Evolutionary conservation across 306 rosid genomes (phyloP).

Genomic region (Castanea sativa): DNA sequence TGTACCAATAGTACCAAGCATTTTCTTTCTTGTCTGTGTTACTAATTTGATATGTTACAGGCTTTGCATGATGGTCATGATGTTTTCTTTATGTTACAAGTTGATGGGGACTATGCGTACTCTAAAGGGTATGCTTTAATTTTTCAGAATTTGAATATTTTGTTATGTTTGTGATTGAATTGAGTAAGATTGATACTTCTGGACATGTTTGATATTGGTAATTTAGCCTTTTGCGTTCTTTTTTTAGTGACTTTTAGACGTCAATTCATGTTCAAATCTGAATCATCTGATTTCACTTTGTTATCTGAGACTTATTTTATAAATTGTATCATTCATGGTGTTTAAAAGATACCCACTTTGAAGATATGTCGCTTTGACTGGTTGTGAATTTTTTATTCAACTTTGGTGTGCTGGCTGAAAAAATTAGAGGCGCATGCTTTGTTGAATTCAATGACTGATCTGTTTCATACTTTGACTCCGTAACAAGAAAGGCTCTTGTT

Average conservation of each 20-base stretch:
- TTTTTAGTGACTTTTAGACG: neutral
- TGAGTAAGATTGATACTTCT: neutral
- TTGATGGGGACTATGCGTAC: slow-evolving; percentile 71
- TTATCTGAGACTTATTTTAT: neutral
- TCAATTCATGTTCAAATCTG: neutral
- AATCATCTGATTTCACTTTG: neutral
- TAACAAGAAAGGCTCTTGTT: slow-evolving; percentile 18
- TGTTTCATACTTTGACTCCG: slow-evolving; percentile 4
- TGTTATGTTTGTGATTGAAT: neutral
- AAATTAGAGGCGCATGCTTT: slow-evolving; percentile 3
- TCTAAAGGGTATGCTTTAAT: slow-evolving; percentile 63
- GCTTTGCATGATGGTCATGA: slow-evolving; percentile 87
- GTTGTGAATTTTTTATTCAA: neutral
- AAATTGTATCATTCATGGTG: neutral
- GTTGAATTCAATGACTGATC: neutral
- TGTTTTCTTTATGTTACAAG: slow-evolving; percentile 76
- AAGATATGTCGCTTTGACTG: neutral
- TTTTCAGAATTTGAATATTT: neutral
- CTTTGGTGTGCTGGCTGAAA: neutral
- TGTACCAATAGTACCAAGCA: neutral
- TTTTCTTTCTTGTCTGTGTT: neutral
- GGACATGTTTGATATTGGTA: neutral
- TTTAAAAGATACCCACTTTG: slow-evolving; percentile 2
- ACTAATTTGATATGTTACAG: slow-evolving; percentile 38
- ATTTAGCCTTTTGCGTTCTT: neutral